Conservation (phyloP, 1,139 yeast genomes). For the Geotrichum carabidarum region DNA sequence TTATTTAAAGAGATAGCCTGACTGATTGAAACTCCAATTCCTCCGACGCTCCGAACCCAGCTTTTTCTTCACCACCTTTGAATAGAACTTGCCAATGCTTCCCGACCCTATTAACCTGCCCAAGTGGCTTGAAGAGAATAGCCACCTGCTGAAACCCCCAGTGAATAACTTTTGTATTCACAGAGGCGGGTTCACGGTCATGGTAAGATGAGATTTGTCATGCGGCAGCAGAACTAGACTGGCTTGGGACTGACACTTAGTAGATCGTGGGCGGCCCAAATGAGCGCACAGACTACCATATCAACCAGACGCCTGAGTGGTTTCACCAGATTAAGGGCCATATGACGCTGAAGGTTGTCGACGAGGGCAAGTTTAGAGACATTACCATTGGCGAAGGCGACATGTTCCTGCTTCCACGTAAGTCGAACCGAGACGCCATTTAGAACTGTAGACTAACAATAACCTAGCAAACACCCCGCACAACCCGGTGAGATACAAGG, state of each 20-base stretch:
- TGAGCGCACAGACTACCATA: conserved; percentile 86
- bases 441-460: not conserved
- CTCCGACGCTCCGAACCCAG: not conserved
- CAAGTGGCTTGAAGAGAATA: conserved; percentile 76
- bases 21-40: no score
- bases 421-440: conserved; percentile 11
- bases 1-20: not conserved
- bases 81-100: conserved; percentile 43
- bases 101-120: conserved; percentile 67
- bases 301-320: conserved; percentile 92
- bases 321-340: conserved; percentile 82
- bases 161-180: conserved; percentile 88
- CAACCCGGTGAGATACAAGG: conserved; percentile 78
- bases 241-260: not conserved
- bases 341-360: conserved; percentile 83
- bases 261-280: conserved; percentile 87
- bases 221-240: not conserved
- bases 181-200: conserved; percentile 86
- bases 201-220: conserved; percentile 45
- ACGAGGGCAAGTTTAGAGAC: conserved; percentile 71
- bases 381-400: conserved; percentile 78
- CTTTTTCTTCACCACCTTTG: not conserved
- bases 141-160: conserved; percentile 76
- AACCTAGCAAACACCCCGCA: conserved; percentile 67
- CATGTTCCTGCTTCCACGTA: conserved; percentile 68